These are phyloP conservation scores for Linderniella brevidens DNA, from an alignment of 257 asterid species.

Conservation along the genomic window DNA sequence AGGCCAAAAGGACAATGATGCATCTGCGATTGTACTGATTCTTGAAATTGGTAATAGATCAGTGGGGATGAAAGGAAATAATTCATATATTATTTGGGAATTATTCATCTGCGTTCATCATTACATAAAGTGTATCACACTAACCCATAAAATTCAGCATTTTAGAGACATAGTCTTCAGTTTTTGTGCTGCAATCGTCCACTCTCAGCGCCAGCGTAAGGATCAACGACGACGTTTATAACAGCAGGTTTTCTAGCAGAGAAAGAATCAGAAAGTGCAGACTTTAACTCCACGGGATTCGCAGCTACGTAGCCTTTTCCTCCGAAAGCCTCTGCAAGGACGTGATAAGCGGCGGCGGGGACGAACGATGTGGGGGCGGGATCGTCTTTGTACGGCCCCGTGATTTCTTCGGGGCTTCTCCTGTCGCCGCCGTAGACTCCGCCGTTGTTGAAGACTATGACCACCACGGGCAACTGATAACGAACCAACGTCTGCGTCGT, in stretches of 20 bases:
- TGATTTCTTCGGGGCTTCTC: constrained; percentile 66
- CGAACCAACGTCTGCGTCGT: constrained; percentile 73
- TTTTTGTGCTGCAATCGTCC: constrained; percentile 87
- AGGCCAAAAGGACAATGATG: no score
- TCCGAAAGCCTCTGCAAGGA: constrained; percentile 66
- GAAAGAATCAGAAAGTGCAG: constrained; percentile 61
- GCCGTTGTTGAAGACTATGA: constrained; percentile 79
- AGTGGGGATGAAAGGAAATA: no score
- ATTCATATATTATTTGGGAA: no score
- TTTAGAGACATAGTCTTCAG: constrained; percentile 27
- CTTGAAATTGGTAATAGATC: no score
- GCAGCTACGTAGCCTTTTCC: constrained; percentile 73
- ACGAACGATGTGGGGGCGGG: constrained; percentile 93
- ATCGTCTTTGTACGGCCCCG: constrained; percentile 74
- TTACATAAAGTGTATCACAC: no score
- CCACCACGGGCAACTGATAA: constrained; percentile 80
- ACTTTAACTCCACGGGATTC: constrained; percentile 68
- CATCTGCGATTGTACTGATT: no score
- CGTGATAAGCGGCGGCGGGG: constrained; percentile 74
- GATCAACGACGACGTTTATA: constrained; percentile 67
- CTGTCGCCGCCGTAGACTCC: constrained; percentile 92
- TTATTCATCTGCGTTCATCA: no score
- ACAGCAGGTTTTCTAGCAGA: constrained; percentile 62
- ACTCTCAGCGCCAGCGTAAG: constrained; percentile 86
- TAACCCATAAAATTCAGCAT: no score